A percentile compares a stretch with the other conserved stretches of the same genome.
Conservation (phyloP, 2,329 filamentous ascomycete species). For the Xylariaceae sp. region DNA sequence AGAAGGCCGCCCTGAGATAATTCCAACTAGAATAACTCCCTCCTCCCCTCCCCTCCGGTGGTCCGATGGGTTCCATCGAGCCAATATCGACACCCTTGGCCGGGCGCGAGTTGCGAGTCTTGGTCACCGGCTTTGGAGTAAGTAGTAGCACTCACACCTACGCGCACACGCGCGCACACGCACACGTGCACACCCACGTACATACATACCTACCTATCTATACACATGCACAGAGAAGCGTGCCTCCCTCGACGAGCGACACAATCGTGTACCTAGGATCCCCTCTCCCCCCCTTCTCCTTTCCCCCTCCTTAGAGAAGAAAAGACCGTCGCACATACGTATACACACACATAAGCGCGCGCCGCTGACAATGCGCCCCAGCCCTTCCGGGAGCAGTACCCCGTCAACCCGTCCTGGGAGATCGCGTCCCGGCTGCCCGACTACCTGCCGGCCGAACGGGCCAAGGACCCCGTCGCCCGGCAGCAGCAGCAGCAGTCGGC, state of each 20-base stretch:
- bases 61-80: conserved; percentile 23
- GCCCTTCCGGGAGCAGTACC: conserved; percentile 68
- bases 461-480: conserved; percentile 31
- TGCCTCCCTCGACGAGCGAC: no score
- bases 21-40: no score
- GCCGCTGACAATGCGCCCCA: no score
- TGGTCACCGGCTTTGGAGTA: conserved; percentile 57
- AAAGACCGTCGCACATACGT: no score
- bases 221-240: no score
- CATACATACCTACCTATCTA: not conserved
- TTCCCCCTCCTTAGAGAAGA: no score
- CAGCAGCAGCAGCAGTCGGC: conserved; percentile 16
- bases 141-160: no score
- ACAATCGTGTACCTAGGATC: no score
- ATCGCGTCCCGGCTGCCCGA: conserved; percentile 64
- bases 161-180: not conserved
- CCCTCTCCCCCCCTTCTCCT: no score
- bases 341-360: no score
- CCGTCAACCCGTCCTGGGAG: conserved; percentile 73
- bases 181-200: not conserved
- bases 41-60: not conserved
- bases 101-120: conserved; percentile 43
- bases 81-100: no score
- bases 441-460: conserved; percentile 46
- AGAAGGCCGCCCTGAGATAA: no score